These are phyloP conservation scores for Fusarium clavum DNA, from an alignment of 2,329 filamentous ascomycete species.

Conservation along the genomic window DNA sequence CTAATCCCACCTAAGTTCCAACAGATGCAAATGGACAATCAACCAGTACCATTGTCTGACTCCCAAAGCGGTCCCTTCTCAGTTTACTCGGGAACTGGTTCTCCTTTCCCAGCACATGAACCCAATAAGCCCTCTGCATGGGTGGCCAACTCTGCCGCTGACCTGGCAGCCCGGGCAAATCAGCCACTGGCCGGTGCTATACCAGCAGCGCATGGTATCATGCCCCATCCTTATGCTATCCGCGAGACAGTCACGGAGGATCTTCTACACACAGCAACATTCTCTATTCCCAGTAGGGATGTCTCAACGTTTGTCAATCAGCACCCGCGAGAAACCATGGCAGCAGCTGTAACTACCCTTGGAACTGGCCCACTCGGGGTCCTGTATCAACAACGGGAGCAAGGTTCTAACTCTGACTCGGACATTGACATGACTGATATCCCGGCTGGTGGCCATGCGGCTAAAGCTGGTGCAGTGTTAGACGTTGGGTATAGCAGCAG, in stretches of 20 bases:
- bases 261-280: slow-evolving; percentile 11
- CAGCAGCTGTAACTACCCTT: background rate
- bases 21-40: slow-evolving; percentile 11
- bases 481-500: slow-evolving; percentile 4
- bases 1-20: slow-evolving; percentile 27
- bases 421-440: background rate
- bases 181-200: background rate
- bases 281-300: background rate
- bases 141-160: background rate
- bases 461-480: background rate
- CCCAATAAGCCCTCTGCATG: slow-evolving; percentile 17
- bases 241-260: slow-evolving; percentile 35
- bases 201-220: slow-evolving; percentile 23
- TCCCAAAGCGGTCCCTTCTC: slow-evolving; percentile 6
- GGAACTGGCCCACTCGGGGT: slow-evolving; percentile 24
- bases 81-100: slow-evolving; percentile 7
- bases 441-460: background rate
- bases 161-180: slow-evolving; percentile 24
- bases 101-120: slow-evolving; percentile 17
- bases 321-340: slow-evolving; percentile 12
- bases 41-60: slow-evolving; percentile 15
- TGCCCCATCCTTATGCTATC: slow-evolving; percentile 39
- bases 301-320: slow-evolving; percentile 12
- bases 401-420: background rate
- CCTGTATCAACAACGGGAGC: slow-evolving; percentile 16